phyloP scores from a whole-genome alignment of 2,329 filamentous ascomycete genomes.

The Diaporthe helianthi region DNA sequence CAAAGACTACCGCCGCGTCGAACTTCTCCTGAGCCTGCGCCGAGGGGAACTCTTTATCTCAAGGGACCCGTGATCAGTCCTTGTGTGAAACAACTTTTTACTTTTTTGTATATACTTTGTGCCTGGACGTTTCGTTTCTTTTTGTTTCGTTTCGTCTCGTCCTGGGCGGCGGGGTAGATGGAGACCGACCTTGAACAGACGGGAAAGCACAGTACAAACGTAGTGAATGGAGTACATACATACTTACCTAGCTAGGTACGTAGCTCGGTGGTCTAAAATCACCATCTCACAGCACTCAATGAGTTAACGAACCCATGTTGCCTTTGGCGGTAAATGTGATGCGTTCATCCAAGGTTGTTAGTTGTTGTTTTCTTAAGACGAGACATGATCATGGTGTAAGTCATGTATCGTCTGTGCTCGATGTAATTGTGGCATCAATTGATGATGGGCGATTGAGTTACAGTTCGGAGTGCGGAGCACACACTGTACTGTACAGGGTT shows the following conservation, averaged over 20 bases:
- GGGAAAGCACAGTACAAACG: neutral
- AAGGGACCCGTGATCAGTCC: neutral
- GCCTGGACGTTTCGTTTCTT: too few species aligned
- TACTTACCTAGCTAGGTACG: too few species aligned
- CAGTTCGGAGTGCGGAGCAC: too few species aligned
- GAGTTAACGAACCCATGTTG: neutral
- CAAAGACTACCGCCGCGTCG: slow-evolving; percentile 41
- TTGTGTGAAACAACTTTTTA: neutral
- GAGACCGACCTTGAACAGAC: neutral
- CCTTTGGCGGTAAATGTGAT: neutral
- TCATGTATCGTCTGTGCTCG: neutral
- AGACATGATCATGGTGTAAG: too few species aligned
- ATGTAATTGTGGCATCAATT: neutral
- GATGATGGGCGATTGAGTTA: neutral
- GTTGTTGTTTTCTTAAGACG: neutral
- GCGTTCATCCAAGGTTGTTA: neutral
- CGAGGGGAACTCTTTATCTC: neutral
- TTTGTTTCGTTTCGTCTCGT: too few species aligned
- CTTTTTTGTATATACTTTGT: slow-evolving; percentile 27
- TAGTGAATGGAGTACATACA: neutral
- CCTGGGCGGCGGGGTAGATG: neutral
- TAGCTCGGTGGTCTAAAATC: neutral
- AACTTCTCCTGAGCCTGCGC: slow-evolving; percentile 42
- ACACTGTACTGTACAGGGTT: too few species aligned
- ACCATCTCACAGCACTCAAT: neutral